Conservation (phyloP, 2,329 filamentous ascomycete species). For the Monilinia polystroma region DNA sequence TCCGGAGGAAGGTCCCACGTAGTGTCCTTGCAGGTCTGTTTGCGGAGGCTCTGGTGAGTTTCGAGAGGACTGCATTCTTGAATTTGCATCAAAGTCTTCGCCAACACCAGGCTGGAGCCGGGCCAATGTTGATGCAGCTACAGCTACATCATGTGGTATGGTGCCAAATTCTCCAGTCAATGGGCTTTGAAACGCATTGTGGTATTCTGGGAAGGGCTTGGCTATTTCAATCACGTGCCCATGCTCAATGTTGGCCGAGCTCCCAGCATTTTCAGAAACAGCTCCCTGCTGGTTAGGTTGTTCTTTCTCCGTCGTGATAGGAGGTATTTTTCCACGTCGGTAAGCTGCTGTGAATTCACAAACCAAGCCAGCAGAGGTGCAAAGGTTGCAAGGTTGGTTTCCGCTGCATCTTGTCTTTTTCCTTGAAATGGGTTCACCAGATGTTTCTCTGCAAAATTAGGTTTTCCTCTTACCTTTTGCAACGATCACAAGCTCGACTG, state of each 20-base stretch:
- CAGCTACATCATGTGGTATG: slow-evolving; percentile 16
- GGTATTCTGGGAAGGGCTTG: slow-evolving; percentile 7
- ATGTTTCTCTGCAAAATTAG: not conserved
- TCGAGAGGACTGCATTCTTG: slow-evolving; percentile 37
- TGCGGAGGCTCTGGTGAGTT: slow-evolving; percentile 49
- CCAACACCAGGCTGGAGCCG: slow-evolving; percentile 1
- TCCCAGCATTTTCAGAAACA: slow-evolving; percentile 10
- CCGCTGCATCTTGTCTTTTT: slow-evolving; percentile 46
- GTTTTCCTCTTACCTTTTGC: slow-evolving; percentile 45
- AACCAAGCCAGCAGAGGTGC: slow-evolving; percentile 28
- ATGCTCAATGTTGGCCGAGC: not conserved
- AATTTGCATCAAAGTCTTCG: not conserved
- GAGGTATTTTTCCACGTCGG: slow-evolving; percentile 47
- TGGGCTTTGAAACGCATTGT: slow-evolving; percentile 9
- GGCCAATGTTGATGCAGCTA: slow-evolving; percentile 19
- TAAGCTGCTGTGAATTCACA: slow-evolving; percentile 54
- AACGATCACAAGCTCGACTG: slow-evolving; percentile 49
- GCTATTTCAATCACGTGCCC: slow-evolving; percentile 8
- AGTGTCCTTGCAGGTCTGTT: slow-evolving; percentile 48
- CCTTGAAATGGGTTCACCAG: slow-evolving; percentile 28
- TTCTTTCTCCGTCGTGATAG: slow-evolving; percentile 33
- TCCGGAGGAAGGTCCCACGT: slow-evolving; percentile 49
- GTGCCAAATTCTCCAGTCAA: not conserved
- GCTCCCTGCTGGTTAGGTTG: not conserved
- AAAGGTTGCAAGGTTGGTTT: slow-evolving; percentile 44